Conservation (phyloP, 2,329 filamentous ascomycete genomes). For the Aspergillus sp. region DNA sequence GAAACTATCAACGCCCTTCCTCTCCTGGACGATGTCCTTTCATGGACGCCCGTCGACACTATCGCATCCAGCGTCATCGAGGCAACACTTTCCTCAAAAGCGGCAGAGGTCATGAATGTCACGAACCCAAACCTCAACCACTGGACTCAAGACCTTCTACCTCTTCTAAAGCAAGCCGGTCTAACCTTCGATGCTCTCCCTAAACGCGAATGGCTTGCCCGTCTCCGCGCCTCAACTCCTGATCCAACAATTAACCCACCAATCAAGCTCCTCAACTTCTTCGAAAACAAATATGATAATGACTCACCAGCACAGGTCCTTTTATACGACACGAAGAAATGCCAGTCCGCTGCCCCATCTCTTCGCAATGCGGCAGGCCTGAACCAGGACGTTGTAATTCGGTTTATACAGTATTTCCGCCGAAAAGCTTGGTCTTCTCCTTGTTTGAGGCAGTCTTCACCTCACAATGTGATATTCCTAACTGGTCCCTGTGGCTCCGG, state of each 20-base stretch:
- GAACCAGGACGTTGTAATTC: slow-evolving; percentile 6
- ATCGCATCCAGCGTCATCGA: slow-evolving; percentile 38
- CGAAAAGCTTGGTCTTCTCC: slow-evolving; percentile 15
- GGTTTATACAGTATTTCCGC: slow-evolving; percentile 17
- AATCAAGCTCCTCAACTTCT: slow-evolving; percentile 55
- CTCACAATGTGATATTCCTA: slow-evolving; percentile 30
- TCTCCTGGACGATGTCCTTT: slow-evolving; percentile 41
- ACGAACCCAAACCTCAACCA: slow-evolving; percentile 50
- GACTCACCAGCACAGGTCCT: slow-evolving; percentile 23
- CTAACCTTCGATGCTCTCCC: slow-evolving; percentile 28
- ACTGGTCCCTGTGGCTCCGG: slow-evolving; percentile 56
- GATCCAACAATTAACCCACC: slow-evolving; percentile 52
- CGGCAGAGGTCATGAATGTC: slow-evolving; percentile 41
- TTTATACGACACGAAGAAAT: slow-evolving; percentile 28
- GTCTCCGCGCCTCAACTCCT: slow-evolving; percentile 45
- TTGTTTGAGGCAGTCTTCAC: neutral
- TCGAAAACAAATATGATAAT: slow-evolving; percentile 51
- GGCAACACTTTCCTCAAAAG: slow-evolving; percentile 17
- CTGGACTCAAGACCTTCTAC: slow-evolving; percentile 49
- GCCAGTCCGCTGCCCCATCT: slow-evolving; percentile 15
- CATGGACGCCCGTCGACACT: slow-evolving; percentile 47
- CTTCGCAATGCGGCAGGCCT: slow-evolving; percentile 16
- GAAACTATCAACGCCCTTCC: slow-evolving; percentile 47
- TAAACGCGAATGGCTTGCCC: slow-evolving; percentile 28
- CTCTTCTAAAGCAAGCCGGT: slow-evolving; percentile 50